Evolutionary conservation across 495 filamentous ascomycete genomes (phyloP), one percentile per base, ranked within the genome.

Genomic region (Penicillium bovifimosum): DNA sequence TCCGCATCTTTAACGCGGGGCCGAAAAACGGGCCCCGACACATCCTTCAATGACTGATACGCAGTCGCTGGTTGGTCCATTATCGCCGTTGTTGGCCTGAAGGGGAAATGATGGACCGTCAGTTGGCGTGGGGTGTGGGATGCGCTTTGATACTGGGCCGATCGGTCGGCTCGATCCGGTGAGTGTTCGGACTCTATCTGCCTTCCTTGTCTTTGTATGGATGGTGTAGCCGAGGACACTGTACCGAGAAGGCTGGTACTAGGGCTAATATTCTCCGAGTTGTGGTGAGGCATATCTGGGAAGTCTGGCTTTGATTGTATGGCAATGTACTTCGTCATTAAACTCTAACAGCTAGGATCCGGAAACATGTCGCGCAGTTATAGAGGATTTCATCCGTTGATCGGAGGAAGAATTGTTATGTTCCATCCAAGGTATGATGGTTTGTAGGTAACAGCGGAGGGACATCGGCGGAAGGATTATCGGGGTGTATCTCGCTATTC

Each of bases 121-220:
- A 1, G 41, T 56, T 56, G 41, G 53, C 47, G 47, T 46, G 53
- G 53, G 41, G 40, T 44, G 47, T 46, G 53, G 53, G 41, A 41
- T 44, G 41, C 48, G 48, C 29, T 41, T 42, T 18, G 48, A 50
- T n/a, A 20, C 14, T 17, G 14, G 7, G 26, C 41, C 46, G 34
- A 48, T 29, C 8, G 31, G 9, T 18, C 9, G 9, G 34, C 34
- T 36, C 34, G 32, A 34, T 9, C 11, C 9, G 32, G 10, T 1
- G 10, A 24, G 20, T 24, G 4, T 24, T 24, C 32, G 5, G 11
- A n/a, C 33, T 38, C n/a, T 17, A 38, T 18, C 9, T 11, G 32
- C 32, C 8, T 29, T 14, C 14, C 17, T 36, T 26, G 6, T 14
- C n/a, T 10, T 29, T 28, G 38, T 26, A 17, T 8, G 17, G 20